A percentile compares a stretch with the other conserved stretches of the same genome.
Conservation (phyloP, 768 basidiomycete species). For the Kwoniella botswanensis region DNA sequence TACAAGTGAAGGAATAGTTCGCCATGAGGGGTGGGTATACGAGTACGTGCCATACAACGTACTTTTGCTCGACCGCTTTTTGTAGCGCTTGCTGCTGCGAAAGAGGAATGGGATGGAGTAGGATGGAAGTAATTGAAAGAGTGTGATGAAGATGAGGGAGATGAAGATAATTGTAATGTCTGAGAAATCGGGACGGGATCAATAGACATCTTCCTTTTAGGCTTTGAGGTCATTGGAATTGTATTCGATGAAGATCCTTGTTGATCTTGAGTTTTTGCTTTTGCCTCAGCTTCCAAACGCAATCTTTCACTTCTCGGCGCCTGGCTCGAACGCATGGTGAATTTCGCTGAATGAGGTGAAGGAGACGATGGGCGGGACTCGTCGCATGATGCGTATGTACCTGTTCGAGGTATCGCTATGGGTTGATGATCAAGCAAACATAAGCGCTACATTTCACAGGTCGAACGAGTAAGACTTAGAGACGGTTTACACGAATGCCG, state of each 20-base stretch:
- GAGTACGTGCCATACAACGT: conserved; percentile 93
- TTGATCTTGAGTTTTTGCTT: conserved; percentile 4
- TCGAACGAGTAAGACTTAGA: too few relatives aligned
- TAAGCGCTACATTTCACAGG: conserved; percentile 3
- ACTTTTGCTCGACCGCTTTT: conserved; percentile 64
- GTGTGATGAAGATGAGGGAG: conserved; percentile 37
- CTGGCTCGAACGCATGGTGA: conserved; percentile 44
- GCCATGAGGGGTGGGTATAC: conserved; percentile 95
- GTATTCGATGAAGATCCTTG: conserved; percentile 7
- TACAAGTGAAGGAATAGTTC: conserved; percentile 92
- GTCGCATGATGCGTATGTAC: conserved; percentile 55
- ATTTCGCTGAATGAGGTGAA: conserved; percentile 20
- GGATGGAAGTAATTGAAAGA: conserved; percentile 27
- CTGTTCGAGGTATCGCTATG: conserved; percentile 39
- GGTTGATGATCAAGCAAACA: background rate
- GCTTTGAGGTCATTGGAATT: conserved; percentile 6
- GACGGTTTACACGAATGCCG: too few relatives aligned
- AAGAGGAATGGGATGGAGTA: conserved; percentile 6
- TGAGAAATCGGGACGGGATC: conserved; percentile 49
- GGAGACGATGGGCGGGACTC: conserved; percentile 46
- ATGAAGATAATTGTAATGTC: conserved; percentile 39
- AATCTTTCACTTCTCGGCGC: conserved; percentile 52
- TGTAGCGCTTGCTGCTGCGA: background rate
- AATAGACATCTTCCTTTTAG: conserved; percentile 51
- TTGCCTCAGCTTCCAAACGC: conserved; percentile 32